phyloP scores from a whole-genome alignment of 805 yeast genomes.

The Kuraishia borneana region DNA sequence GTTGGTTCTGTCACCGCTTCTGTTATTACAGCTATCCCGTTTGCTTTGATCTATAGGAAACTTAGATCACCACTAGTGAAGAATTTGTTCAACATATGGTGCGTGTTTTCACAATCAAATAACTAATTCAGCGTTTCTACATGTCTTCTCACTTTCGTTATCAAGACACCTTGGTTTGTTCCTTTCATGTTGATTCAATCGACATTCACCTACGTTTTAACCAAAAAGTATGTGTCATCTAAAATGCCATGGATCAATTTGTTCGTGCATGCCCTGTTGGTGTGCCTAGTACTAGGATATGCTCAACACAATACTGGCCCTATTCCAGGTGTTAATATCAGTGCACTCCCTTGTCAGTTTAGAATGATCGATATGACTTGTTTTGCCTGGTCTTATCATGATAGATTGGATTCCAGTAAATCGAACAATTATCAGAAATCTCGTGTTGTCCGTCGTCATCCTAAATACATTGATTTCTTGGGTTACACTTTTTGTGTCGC shows the following conservation, averaged over 20 bases:
- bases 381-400: conserved; percentile 76
- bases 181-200: conserved; percentile 53
- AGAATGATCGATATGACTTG: conserved; percentile 86
- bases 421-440: conserved; percentile 41
- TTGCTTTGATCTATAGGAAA: too few species aligned
- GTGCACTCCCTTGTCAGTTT: conserved; percentile 96
- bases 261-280: conserved; percentile 63
- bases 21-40: too few species aligned
- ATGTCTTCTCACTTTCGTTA: conserved; percentile 57
- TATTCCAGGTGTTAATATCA: conserved; percentile 57
- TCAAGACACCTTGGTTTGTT: conserved; percentile 64
- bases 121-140: background rate
- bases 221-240: conserved; percentile 51
- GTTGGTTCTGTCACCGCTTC: too few species aligned
- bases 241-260: conserved; percentile 91
- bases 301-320: conserved; percentile 53
- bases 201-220: conserved; percentile 55
- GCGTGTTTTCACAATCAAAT: background rate
- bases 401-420: conserved; percentile 13
- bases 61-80: too few species aligned
- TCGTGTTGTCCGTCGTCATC: conserved; percentile 54
- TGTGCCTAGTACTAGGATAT: conserved; percentile 58
- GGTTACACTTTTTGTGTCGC: conserved; percentile 90
- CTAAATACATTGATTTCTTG: conserved; percentile 56
- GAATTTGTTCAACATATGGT: conserved; percentile 45